phyloP scores from a whole-genome alignment of 257 asterid species.

The Jasminum sambac region DNA sequence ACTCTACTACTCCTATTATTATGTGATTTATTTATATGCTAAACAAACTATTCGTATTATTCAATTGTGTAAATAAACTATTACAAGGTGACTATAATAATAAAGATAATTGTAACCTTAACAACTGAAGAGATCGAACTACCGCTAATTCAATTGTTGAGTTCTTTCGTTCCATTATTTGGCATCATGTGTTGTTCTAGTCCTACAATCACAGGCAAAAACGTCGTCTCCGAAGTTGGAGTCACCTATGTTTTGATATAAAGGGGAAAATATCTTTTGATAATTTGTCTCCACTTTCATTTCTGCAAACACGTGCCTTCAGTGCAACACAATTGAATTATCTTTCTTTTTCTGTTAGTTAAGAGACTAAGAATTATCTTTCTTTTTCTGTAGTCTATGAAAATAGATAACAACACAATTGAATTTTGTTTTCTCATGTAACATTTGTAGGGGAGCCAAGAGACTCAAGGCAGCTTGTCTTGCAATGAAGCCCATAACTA shows the following conservation, averaged over 20 bases:
- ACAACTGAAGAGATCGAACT: too few relatives aligned
- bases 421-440: conserved; percentile 15
- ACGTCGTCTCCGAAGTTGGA: neutral
- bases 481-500: conserved; percentile 38
- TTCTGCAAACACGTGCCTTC: conserved; percentile 50
- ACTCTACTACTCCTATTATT: conserved; percentile 29
- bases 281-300: conserved; percentile 17
- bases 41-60: too few relatives aligned
- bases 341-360: conserved; percentile 17
- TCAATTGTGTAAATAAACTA: too few relatives aligned
- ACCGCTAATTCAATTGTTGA: too few relatives aligned
- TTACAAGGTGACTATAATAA: too few relatives aligned
- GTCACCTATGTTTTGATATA: conserved; percentile 2
- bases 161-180: neutral
- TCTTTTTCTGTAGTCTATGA: neutral
- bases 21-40: too few relatives aligned
- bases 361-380: neutral
- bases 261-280: conserved; percentile 13
- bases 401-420: conserved; percentile 7
- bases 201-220: neutral
- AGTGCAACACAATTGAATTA: conserved; percentile 50
- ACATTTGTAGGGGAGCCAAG: conserved; percentile 53
- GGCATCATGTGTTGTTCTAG: neutral
- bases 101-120: too few relatives aligned
- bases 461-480: conserved; percentile 42